Conservation (phyloP, 768 basidiomycete genomes). For the Pleurotus cornucopiae region DNA sequence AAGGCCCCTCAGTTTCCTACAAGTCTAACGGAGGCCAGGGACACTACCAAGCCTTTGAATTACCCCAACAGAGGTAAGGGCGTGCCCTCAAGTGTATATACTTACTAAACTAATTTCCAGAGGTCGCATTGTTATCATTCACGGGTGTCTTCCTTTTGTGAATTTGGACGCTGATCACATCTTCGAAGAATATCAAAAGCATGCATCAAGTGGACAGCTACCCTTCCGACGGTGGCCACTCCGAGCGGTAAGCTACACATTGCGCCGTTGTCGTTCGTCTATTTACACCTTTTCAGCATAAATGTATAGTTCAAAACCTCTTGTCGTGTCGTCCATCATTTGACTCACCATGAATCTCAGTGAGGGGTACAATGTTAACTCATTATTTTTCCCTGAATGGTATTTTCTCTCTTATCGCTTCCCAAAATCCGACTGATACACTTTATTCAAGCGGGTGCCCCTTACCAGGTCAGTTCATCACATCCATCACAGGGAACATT, state of each 20-base stretch:
- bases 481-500: constrained; percentile 1
- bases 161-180: constrained; percentile 51
- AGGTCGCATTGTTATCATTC: constrained; percentile 61
- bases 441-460: constrained; percentile 56
- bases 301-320: constrained; percentile 37
- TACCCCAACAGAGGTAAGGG: constrained; percentile 44
- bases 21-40: constrained; percentile 18
- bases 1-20: constrained; percentile 18
- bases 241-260: constrained; percentile 44
- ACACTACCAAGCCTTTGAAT: constrained; percentile 40
- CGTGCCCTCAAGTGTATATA: too few species aligned
- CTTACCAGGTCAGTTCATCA: constrained; percentile 57
- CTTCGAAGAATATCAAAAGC: constrained; percentile 62
- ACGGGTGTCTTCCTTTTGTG: constrained; percentile 32
- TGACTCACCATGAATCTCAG: constrained; percentile 28
- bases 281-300: constrained; percentile 45
- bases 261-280: neutral
- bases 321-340: neutral
- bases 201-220: constrained; percentile 52
- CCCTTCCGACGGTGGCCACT: constrained; percentile 72
- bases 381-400: constrained; percentile 87
- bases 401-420: constrained; percentile 27
- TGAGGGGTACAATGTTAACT: constrained; percentile 65
- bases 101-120: constrained; percentile 23
- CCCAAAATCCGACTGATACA: constrained; percentile 1